Base-by-base conservation (phyloP, 2,329 filamentous ascomycete species). In the Cladosporium sp. region DNA sequence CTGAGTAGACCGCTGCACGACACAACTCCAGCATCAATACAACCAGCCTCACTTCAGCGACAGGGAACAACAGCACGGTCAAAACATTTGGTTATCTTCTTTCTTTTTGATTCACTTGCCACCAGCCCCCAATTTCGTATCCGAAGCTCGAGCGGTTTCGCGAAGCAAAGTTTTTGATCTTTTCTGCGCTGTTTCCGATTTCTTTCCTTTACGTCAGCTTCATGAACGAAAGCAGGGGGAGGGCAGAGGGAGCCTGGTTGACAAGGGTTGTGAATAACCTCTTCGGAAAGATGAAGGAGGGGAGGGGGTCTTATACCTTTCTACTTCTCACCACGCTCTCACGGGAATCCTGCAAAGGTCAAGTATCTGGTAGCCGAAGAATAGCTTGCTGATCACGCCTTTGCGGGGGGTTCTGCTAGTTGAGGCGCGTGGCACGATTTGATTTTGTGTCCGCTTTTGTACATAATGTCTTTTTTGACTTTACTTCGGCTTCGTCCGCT, bases 391-490 rank as follows among this genome's bases (percentile, higher is more conserved):
- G 18, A 45, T 49, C 46, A 48, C 45, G 50, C 51, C 46, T 43
- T 34, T 42, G 40, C n/a, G 33, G 18, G 22, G 22, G 22, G 7
- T 28, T 28, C 7, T 7, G 22, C 22, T 28, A 28, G 22, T 28
- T 28, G 22, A 28, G 22, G 22, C 3, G 22, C 22, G 22, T 28
- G 22, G 22, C 4, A 28, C 22, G 22, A 28, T 34, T 22, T 53
- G 41, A 31, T 34, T 43, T 33, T 40, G 43, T 44, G 16, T 32
- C 34, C 14, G 43, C 38, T 52, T 49, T 56, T 62, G 61, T 63
- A 63, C 51, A 63, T 63, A 63, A 61, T 61, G 59, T 63, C 56
- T 59, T 59, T 58, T 42, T 51, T 38, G 35, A 28, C 35, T 38
- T 38, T n/a, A 13, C n/a, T n/a, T 38, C 16, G 11, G 22, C 11